Evolutionary conservation across 1,284 basidiomycete genomes (phyloP).

Genomic region (Cryptococcus sp.): DNA sequence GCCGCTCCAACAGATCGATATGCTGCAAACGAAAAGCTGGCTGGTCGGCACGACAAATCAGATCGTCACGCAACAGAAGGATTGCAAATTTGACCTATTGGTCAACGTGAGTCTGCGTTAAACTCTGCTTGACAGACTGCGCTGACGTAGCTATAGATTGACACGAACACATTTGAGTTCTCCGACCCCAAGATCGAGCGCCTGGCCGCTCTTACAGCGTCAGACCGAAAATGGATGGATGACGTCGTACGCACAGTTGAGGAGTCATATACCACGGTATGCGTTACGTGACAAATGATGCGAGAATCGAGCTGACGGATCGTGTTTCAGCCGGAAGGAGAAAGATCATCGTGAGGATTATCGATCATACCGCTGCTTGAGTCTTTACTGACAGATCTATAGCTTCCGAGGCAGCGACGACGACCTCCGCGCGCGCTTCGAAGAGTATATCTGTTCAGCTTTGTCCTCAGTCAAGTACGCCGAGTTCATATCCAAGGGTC

Average conservation of each 20-base stretch:
- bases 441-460: constrained; percentile 59
- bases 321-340: constrained; percentile 24
- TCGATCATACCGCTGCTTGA: background rate
- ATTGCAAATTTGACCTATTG: constrained; percentile 76
- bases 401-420: constrained; percentile 88
- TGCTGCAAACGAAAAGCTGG: constrained; percentile 78
- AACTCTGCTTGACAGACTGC: background rate
- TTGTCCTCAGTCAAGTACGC: constrained; percentile 76
- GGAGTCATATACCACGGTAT: constrained; percentile 68
- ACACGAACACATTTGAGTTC: constrained; percentile 81
- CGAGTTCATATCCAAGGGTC: constrained; percentile 63
- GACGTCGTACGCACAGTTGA: constrained; percentile 77
- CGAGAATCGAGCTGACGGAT: no score
- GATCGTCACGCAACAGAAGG: constrained; percentile 90
- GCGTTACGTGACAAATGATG: background rate
- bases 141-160: constrained; percentile 61
- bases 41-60: constrained; percentile 88
- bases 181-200: constrained; percentile 77
- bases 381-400: background rate
- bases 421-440: constrained; percentile 74
- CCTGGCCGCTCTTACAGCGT: constrained; percentile 76
- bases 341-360: constrained; percentile 24
- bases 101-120: constrained; percentile 71
- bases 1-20: constrained; percentile 91
- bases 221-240: constrained; percentile 96